phyloP scores from a whole-genome alignment of 2,329 filamentous ascomycete species.

The Colletotrichum paranaense region DNA sequence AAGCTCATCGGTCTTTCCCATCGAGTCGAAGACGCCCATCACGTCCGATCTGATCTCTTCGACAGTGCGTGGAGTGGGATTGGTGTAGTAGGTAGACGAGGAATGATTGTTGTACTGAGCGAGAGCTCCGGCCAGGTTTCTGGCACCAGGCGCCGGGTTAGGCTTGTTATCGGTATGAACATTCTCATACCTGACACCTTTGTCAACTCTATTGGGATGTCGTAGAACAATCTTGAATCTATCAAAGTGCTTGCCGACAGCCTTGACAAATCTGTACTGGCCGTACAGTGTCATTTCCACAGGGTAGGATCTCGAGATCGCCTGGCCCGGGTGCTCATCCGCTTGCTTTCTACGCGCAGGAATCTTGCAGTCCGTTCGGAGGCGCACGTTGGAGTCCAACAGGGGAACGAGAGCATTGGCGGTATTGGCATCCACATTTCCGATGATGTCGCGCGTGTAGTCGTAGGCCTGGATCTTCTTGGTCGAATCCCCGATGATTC shows the following conservation, averaged over 20 bases:
- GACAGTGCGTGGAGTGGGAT: conserved; percentile 68
- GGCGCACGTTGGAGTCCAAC: conserved; percentile 73
- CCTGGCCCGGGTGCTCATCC: conserved; percentile 73
- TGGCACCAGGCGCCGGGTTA: conserved; percentile 43
- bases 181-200: conserved; percentile 79
- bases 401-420: conserved; percentile 77
- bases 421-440: conserved; percentile 76
- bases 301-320: conserved; percentile 69
- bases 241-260: conserved; percentile 76
- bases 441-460: conserved; percentile 77
- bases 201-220: conserved; percentile 62
- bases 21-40: conserved; percentile 86
- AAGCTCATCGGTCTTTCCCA: conserved; percentile 80
- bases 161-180: conserved; percentile 72
- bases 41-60: conserved; percentile 91
- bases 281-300: conserved; percentile 85
- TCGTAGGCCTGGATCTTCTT: conserved; percentile 80
- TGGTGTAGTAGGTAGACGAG: conserved; percentile 37
- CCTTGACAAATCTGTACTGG: conserved; percentile 71
- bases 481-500: conserved; percentile 64
- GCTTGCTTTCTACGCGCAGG: conserved; percentile 71
- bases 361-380: conserved; percentile 81
- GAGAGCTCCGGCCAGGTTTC: conserved; percentile 36
- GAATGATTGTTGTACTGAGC: conserved; percentile 29
- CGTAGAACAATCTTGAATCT: conserved; percentile 75